Percentiles rank a stretch among this genome's conserved stretches.
phyloP scores from a whole-genome alignment of 495 filamentous ascomycete genomes.

The Lasiosphaeria hispida region DNA sequence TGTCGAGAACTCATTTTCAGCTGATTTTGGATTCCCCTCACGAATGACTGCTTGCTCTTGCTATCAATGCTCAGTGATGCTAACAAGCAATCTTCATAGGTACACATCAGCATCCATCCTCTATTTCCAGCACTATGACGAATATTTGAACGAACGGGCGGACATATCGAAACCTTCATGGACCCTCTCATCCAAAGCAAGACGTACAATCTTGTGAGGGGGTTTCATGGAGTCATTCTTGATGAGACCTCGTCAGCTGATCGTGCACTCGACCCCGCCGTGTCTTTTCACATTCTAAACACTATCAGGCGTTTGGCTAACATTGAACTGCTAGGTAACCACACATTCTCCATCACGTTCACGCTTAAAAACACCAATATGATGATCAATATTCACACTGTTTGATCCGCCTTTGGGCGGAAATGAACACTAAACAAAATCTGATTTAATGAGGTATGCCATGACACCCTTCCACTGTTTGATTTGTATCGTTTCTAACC shows the following conservation, averaged over 20 bases:
- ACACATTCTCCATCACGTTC: constrained; percentile 20
- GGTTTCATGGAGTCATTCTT: constrained; percentile 69
- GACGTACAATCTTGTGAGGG: constrained; percentile 85
- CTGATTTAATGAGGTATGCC: constrained; percentile 98
- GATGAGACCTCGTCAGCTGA: constrained; percentile 99
- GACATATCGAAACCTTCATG: constrained; percentile 78
- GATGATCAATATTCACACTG: constrained; percentile 89
- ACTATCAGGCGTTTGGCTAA: constrained; percentile 32
- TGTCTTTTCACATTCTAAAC: constrained; percentile 7
- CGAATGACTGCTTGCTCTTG: constrained; percentile 30
- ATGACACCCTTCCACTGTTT: background rate
- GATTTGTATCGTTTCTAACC: constrained; percentile 41
- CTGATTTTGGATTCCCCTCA: constrained; percentile 57
- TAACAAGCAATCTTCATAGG: constrained; percentile 48
- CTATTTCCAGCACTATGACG: constrained; percentile 65
- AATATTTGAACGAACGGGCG: constrained; percentile 96
- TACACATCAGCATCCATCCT: constrained; percentile 47
- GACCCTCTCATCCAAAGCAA: constrained; percentile 62
- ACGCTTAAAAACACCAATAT: constrained; percentile 30
- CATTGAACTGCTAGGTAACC: constrained; percentile 44
- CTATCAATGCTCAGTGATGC: constrained; percentile 25
- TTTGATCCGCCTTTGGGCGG: constrained; percentile 74
- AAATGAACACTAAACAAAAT: constrained; percentile 85
- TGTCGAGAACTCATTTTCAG: constrained; percentile 94
- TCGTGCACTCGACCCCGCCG: constrained; percentile 42